phyloP scores from a whole-genome alignment of 495 filamentous ascomycete genomes.

The Articulospora tetracladia region DNA sequence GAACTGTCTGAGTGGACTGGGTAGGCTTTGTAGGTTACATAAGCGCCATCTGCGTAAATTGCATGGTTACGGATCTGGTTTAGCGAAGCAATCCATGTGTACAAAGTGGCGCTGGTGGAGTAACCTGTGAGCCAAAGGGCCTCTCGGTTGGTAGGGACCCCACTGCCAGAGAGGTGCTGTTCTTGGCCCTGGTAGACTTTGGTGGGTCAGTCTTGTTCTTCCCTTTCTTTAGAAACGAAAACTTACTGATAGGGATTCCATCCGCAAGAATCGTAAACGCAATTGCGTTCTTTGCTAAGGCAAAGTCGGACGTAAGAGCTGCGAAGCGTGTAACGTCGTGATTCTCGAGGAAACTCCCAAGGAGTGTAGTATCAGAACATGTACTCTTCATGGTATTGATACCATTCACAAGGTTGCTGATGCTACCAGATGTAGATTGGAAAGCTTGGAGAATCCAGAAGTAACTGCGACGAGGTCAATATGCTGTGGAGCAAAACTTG shows the following conservation, averaged over 20 bases:
- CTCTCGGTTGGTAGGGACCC: slow-evolving; percentile 65
- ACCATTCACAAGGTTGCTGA: slow-evolving; percentile 55
- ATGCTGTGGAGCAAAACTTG: neutral
- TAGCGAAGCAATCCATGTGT: slow-evolving; percentile 50
- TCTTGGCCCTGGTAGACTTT: slow-evolving; percentile 66
- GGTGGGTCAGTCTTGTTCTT: slow-evolving; percentile 14
- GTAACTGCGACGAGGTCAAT: slow-evolving; percentile 31
- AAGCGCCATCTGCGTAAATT: slow-evolving; percentile 39
- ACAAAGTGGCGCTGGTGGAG: slow-evolving; percentile 53
- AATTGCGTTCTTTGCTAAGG: slow-evolving; percentile 64
- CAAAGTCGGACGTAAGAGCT: slow-evolving; percentile 48
- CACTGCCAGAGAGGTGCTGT: slow-evolving; percentile 58
- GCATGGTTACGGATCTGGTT: slow-evolving; percentile 60
- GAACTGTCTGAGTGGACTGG: slow-evolving; percentile 52
- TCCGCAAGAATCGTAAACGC: slow-evolving; percentile 69
- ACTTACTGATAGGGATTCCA: slow-evolving; percentile 53
- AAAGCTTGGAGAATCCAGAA: slow-evolving; percentile 62
- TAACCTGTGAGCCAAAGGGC: slow-evolving; percentile 70
- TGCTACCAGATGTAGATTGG: slow-evolving; percentile 52
- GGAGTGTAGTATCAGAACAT: slow-evolving; percentile 58
- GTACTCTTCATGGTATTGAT: slow-evolving; percentile 48
- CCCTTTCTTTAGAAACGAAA: neutral
- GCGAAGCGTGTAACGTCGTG: slow-evolving; percentile 72
- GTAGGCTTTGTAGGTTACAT: slow-evolving; percentile 49
- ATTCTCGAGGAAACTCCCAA: slow-evolving; percentile 77